phyloP scores from a whole-genome alignment of 768 basidiomycete species.

The Tricholoma flavovirens region DNA sequence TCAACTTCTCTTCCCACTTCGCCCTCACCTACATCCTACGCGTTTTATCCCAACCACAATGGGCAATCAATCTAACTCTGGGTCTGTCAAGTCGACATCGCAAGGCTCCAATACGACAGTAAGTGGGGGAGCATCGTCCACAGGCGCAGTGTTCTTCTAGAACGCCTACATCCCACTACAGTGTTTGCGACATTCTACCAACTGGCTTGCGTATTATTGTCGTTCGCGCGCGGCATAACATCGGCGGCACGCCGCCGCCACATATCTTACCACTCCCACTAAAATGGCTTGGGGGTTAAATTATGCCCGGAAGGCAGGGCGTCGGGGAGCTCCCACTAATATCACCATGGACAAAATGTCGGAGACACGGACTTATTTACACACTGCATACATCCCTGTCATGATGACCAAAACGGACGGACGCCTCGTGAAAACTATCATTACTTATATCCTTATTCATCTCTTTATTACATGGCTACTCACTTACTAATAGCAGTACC shows the following conservation, averaged over 20 bases:
- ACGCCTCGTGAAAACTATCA: conserved; percentile 8
- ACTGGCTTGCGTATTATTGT: not conserved
- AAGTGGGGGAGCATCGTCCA: conserved; percentile 43
- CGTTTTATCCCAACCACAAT: conserved; percentile 22
- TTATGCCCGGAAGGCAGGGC: not conserved
- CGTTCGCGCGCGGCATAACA: conserved; percentile 4
- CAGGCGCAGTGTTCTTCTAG: conserved; percentile 59
- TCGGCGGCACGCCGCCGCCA: conserved; percentile 6
- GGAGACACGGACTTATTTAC: conserved; percentile 14
- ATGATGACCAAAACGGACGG: conserved; percentile 27
- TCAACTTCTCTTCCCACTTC: conserved; percentile 3
- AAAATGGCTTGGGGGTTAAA: not conserved
- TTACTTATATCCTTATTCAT: conserved; percentile 20
- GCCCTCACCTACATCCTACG: not conserved
- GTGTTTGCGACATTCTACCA: conserved; percentile 10
- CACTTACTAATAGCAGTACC: not conserved
- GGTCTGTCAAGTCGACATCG: conserved; percentile 28
- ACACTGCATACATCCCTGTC: conserved; percentile 1
- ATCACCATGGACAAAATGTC: conserved; percentile 10
- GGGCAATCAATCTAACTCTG: conserved; percentile 36
- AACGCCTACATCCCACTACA: conserved; percentile 12
- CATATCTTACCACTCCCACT: conserved; percentile 5
- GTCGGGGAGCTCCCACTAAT: conserved; percentile 9
- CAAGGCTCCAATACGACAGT: conserved; percentile 38
- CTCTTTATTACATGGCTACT: not conserved